Base-by-base conservation (phyloP, 2,329 filamentous ascomycete genomes). In the Aspergillus unguis region DNA sequence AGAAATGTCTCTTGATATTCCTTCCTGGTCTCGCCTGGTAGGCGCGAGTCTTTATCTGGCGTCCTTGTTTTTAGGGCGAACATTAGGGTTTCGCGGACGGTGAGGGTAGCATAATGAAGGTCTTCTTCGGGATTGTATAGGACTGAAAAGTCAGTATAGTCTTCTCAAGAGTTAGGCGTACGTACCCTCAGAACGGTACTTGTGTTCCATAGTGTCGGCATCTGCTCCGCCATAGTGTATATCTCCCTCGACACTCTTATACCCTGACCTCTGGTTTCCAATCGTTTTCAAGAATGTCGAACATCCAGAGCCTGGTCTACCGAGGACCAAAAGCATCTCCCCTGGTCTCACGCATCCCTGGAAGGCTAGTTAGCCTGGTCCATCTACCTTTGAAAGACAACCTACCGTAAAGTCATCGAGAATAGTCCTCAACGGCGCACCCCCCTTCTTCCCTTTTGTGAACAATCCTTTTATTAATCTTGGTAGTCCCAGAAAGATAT, bases 271-370 rank as follows among this genome's bases (percentile, higher is more conserved):
- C 56, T 84, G 80, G 60, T 90, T 90, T 33, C 85, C 81, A 10
- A 95, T 82, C 0, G 88, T 89, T 76, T 95, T 95, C 53, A 95
- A 75, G 58, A 95, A 86, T 1, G 90, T 95, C 11, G 88, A 90
- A 70, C 90, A 95, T 41, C 74, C 74, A 42, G 71, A 71, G 0
- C 72, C 72, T 3, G 72, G 72, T 5, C 69, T 65, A 5, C 72
- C 73, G 17, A 76, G 65, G 55, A 76, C 61, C 2, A 75, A 55
- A n/a, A 71, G 57, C 70, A 68, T 68, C 56, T 73, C 66, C 26
- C 72, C 65, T 1, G 73, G 73, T 8, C 69, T 61, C 23, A 75
- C 71, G 50, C 71, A 75, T 1, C 72, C 72, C 64, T 73, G 47
- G 53, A 33, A 6, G 17, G 17, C 17, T 10, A 17, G 6, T 44